phyloP scores from a whole-genome alignment of 352 stramenopile species.

The Phytophthora pistaciae region DNA sequence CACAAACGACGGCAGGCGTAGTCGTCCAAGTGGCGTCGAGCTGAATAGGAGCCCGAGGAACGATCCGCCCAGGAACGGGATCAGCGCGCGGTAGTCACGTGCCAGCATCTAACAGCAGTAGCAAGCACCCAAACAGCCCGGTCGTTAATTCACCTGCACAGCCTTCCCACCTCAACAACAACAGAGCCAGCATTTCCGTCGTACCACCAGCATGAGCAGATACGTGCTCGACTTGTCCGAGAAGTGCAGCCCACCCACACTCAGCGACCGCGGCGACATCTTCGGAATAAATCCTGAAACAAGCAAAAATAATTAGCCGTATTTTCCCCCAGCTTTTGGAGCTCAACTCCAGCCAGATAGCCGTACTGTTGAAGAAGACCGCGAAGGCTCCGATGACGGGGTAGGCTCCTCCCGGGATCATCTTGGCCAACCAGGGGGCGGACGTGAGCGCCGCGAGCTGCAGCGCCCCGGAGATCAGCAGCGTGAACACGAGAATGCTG shows the following conservation, averaged over 20 bases:
- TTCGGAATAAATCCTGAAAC: slow-evolving; percentile 79
- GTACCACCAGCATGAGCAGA: slow-evolving; percentile 76
- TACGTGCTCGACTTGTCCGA: slow-evolving; percentile 88
- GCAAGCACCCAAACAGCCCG: slow-evolving; percentile 1
- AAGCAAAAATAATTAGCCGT: neutral
- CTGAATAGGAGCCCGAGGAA: slow-evolving; percentile 75
- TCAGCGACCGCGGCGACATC: slow-evolving; percentile 69
- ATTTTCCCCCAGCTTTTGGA: neutral
- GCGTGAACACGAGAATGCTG: slow-evolving; percentile 73
- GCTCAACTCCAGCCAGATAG: neutral
- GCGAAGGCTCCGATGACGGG: slow-evolving; percentile 73
- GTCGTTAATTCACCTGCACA: neutral
- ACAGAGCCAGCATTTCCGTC: slow-evolving; percentile 6
- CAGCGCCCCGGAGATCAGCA: slow-evolving; percentile 57
- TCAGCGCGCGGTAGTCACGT: slow-evolving; percentile 60
- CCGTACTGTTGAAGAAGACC: slow-evolving; percentile 83
- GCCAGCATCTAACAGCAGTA: slow-evolving; percentile 63
- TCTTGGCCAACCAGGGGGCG: slow-evolving; percentile 43
- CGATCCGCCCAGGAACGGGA: slow-evolving; percentile 70
- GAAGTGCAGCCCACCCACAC: slow-evolving; percentile 75
- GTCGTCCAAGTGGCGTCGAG: slow-evolving; percentile 69
- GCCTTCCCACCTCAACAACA: neutral
- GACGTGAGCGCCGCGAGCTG: slow-evolving; percentile 58
- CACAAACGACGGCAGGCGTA: slow-evolving; percentile 80
- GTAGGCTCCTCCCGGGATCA: slow-evolving; percentile 74